These are phyloP conservation scores for Macrolepiota dolichaula DNA, from an alignment of 768 basidiomycete species.

Conservation along the genomic window DNA sequence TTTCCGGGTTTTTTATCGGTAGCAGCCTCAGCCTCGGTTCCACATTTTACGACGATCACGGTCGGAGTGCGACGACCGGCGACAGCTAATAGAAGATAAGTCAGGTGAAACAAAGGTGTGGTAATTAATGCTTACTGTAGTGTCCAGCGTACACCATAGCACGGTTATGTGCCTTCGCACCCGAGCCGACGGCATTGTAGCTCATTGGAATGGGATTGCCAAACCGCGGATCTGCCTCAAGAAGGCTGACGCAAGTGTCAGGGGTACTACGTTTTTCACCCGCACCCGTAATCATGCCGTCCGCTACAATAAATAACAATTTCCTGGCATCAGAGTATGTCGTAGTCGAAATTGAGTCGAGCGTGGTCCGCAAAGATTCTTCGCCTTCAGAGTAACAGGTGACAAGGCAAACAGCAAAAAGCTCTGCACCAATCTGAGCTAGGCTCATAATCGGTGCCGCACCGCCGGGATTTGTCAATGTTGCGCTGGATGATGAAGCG, in stretches of 20 bases:
- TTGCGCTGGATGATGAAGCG: constrained; percentile 51
- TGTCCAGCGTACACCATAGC: constrained; percentile 99
- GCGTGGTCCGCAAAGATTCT: constrained; percentile 84
- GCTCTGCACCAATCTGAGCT: constrained; percentile 89
- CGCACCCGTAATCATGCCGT: constrained; percentile 98
- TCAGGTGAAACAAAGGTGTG: constrained; percentile 1
- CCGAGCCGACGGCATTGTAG: constrained; percentile 87
- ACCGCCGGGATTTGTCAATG: constrained; percentile 45
- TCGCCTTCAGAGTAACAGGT: constrained; percentile 98
- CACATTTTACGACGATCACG: constrained; percentile 94
- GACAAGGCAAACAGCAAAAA: constrained; percentile 93
- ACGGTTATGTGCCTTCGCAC: constrained; percentile 85
- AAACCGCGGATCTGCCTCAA: constrained; percentile 93
- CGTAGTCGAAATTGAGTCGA: constrained; percentile 90
- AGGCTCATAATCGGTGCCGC: constrained; percentile 71
- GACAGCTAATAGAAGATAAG: constrained; percentile 43
- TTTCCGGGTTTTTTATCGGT: constrained; percentile 95
- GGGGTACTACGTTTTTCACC: constrained; percentile 96
- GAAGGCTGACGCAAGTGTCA: constrained; percentile 87
- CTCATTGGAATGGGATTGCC: constrained; percentile 95
- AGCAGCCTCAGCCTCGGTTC: constrained; percentile 79
- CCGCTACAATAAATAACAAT: constrained; percentile 89
- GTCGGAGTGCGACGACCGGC: constrained; percentile 92
- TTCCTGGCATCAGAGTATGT: constrained; percentile 92
- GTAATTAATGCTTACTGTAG: constrained; percentile 66